These are phyloP conservation scores for Pterocarpus macrocarpus DNA, from an alignment of 306 rosid genomes.

Conservation along the genomic window DNA sequence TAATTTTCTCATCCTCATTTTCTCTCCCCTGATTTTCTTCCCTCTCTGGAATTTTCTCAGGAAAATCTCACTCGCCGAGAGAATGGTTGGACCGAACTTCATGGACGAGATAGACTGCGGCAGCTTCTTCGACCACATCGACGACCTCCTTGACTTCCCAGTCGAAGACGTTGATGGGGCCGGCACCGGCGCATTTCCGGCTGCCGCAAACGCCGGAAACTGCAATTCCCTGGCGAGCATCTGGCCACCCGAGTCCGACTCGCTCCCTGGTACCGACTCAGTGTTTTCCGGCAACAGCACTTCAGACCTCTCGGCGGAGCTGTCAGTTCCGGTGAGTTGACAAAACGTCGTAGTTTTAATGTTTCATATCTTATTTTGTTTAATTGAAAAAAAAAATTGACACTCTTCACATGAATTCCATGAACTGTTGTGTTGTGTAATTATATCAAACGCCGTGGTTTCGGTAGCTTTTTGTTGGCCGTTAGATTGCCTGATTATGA, in stretches of 20 bases:
- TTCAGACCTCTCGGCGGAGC: constrained; percentile 91
- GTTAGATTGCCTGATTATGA: constrained; percentile 44
- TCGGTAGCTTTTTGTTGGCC: constrained; percentile 17
- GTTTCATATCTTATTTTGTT: neutral
- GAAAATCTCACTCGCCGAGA: constrained; percentile 26
- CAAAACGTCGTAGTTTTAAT: neutral
- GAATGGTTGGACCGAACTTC: constrained; percentile 79
- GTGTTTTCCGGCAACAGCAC: constrained; percentile 68
- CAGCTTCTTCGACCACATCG: constrained; percentile 94
- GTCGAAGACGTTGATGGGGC: constrained; percentile 58
- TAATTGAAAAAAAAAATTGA: neutral
- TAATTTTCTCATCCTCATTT: neutral
- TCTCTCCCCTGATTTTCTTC: neutral
- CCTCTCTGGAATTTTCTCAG: constrained; percentile 45
- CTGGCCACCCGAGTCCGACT: constrained; percentile 66
- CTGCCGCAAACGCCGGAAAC: constrained; percentile 49
- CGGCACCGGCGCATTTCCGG: constrained; percentile 54
- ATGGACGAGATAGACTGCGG: constrained; percentile 88
- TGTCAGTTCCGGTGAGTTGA: constrained; percentile 84
- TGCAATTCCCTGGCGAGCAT: constrained; percentile 60
- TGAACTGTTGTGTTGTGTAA: constrained; percentile 20
- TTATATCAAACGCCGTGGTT: constrained; percentile 13
- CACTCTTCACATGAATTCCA: constrained; percentile 43
- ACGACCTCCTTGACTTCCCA: constrained; percentile 88
- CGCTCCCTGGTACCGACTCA: constrained; percentile 64